These are phyloP conservation scores for Hyphopichia fennica DNA, from an alignment of 1,139 yeast species.

Conservation along the genomic window DNA sequence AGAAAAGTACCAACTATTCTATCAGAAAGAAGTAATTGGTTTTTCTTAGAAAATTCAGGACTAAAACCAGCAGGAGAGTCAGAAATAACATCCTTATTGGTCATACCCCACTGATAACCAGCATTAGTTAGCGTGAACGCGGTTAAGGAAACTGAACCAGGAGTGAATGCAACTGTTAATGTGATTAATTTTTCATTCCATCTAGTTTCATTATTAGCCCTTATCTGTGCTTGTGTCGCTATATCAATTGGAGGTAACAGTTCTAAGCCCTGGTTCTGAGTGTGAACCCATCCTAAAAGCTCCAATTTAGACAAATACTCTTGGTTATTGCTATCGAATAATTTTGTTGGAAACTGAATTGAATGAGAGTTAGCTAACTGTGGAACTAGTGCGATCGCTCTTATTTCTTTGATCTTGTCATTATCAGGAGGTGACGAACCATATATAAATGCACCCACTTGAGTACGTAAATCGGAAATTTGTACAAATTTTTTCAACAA, in stretches of 20 bases:
- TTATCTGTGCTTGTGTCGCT: slow-evolving; percentile 55
- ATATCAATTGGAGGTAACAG: slow-evolving; percentile 72
- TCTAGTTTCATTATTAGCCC: slow-evolving; percentile 25
- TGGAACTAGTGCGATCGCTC: slow-evolving; percentile 77
- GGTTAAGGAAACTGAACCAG: slow-evolving; percentile 81
- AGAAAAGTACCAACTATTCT: slow-evolving; percentile 77
- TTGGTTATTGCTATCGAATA: slow-evolving; percentile 42
- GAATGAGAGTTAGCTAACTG: slow-evolving; percentile 76
- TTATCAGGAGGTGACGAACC: slow-evolving; percentile 77
- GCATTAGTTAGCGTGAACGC: slow-evolving; percentile 61
- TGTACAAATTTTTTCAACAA: slow-evolving; percentile 74
- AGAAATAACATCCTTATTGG: slow-evolving; percentile 58
- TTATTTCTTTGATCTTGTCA: slow-evolving; percentile 72
- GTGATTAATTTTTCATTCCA: slow-evolving; percentile 48
- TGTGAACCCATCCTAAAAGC: slow-evolving; percentile 80
- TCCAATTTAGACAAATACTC: slow-evolving; percentile 47
- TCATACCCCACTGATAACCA: slow-evolving; percentile 78
- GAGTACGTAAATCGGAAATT: slow-evolving; percentile 78
- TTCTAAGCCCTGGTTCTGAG: slow-evolving; percentile 63
- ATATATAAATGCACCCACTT: slow-evolving; percentile 77
- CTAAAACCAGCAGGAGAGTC: slow-evolving; percentile 64
- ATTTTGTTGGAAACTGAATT: slow-evolving; percentile 57
- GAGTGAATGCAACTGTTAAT: slow-evolving; percentile 69
- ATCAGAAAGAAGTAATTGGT: slow-evolving; percentile 76
- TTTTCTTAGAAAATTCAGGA: slow-evolving; percentile 55